phyloP scores from a whole-genome alignment of 1,139 yeast genomes.

The Kluyveromyces sp. region DNA sequence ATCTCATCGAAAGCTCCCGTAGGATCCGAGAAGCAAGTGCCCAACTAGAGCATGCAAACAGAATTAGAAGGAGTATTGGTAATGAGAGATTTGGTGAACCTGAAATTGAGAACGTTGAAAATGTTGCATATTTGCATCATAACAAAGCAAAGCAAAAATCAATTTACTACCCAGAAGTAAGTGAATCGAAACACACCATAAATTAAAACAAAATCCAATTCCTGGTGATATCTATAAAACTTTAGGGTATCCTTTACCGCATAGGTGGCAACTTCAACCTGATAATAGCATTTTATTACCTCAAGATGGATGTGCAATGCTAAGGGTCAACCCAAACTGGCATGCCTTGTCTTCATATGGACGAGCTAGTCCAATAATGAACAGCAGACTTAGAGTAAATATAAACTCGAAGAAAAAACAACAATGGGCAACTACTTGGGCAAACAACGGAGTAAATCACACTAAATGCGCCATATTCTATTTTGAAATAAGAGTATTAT shows the following conservation, averaged over 20 bases:
- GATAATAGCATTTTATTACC: constrained; percentile 28
- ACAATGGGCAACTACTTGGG: constrained; percentile 35
- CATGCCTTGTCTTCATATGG: constrained; percentile 30
- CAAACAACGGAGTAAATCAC: constrained; percentile 38
- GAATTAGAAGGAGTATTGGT: background rate
- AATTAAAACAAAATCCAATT: constrained; percentile 14
- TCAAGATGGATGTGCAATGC: constrained; percentile 24
- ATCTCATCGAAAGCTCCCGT: background rate
- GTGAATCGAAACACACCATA: constrained; percentile 9
- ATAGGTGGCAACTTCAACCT: constrained; percentile 31
- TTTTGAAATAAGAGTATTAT: constrained; percentile 42
- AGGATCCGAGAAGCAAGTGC: background rate
- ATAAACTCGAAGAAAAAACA: constrained; percentile 21
- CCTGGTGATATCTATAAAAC: constrained; percentile 17
- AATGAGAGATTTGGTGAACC: background rate
- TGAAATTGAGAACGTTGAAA: background rate
- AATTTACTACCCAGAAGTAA: constrained; percentile 12
- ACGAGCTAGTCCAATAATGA: constrained; percentile 18
- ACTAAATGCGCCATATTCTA: constrained; percentile 45
- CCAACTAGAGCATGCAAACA: background rate
- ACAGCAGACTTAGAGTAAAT: constrained; percentile 17
- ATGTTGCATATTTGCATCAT: background rate
- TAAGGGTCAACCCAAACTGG: constrained; percentile 29
- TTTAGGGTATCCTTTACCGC: constrained; percentile 31
- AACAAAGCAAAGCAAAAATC: constrained; percentile 6